Conservation (phyloP, 257 asterid genomes). For the Solanum appendiculatum region DNA sequence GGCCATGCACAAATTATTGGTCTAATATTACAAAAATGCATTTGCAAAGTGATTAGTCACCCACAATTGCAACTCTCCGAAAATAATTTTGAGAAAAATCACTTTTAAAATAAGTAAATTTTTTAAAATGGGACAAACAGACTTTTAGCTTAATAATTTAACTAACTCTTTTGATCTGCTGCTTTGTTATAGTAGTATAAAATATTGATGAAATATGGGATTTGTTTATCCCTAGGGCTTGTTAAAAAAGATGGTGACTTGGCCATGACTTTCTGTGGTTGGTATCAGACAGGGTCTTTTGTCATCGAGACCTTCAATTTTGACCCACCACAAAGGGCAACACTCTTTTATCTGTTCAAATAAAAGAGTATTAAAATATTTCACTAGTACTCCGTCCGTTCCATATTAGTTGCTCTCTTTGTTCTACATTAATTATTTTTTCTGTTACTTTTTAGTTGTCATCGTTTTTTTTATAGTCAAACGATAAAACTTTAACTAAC, state of each 20-base stretch:
- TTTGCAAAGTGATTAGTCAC: background rate
- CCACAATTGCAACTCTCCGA: background rate
- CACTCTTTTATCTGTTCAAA: conserved; percentile 17
- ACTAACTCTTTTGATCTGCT: background rate
- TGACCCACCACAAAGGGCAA: conserved; percentile 27
- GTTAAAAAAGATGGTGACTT: conserved; percentile 12
- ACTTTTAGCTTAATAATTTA: background rate
- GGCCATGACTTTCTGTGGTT: conserved; percentile 1
- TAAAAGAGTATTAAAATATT: conserved; percentile 6
- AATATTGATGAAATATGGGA: background rate
- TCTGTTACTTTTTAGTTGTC: no score
- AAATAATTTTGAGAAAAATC: background rate
- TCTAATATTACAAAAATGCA: background rate
- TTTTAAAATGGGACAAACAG: background rate
- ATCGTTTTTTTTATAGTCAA: no score
- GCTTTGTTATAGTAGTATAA: background rate
- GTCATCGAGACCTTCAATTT: conserved; percentile 16
- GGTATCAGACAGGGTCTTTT: conserved; percentile 13
- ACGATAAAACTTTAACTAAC: no score
- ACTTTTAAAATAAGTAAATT: background rate
- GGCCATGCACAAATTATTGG: background rate
- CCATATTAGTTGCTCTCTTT: no score
- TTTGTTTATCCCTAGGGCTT: conserved; percentile 27
- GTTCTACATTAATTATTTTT: no score
- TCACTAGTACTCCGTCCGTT: background rate